These are phyloP conservation scores for Hydnum rufescens DNA, from an alignment of 768 basidiomycete genomes.

Conservation along the genomic window DNA sequence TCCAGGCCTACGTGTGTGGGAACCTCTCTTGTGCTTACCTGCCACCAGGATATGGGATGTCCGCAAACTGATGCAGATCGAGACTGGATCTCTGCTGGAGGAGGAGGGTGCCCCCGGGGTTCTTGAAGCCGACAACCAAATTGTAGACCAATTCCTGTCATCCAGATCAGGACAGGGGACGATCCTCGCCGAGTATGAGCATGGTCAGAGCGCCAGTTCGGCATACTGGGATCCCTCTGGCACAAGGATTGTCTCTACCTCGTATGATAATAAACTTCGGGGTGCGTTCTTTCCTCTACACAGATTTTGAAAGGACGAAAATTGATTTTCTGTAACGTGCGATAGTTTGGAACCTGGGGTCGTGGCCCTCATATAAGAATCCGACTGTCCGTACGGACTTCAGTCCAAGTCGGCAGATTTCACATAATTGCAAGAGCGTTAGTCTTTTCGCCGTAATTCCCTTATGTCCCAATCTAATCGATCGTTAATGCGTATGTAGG, in stretches of 20 bases:
- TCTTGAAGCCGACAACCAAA: conserved; percentile 9
- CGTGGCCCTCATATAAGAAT: conserved; percentile 18
- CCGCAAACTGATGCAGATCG: conserved; percentile 36
- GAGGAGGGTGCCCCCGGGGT: conserved; percentile 2
- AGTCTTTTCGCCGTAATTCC: no score
- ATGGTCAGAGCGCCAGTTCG: conserved; percentile 60
- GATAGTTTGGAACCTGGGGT: conserved; percentile 58
- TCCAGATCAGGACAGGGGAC: conserved; percentile 33
- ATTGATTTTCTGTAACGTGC: background rate
- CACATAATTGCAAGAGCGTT: no score
- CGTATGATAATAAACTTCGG: conserved; percentile 61
- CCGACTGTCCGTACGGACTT: no score
- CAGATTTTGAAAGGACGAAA: background rate
- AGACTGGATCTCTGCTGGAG: conserved; percentile 5
- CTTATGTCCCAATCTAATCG: no score
- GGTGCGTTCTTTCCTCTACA: conserved; percentile 25
- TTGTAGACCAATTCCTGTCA: conserved; percentile 22
- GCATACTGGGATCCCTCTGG: conserved; percentile 78
- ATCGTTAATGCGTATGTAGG: conserved; percentile 25
- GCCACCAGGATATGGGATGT: conserved; percentile 55
- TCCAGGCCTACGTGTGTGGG: background rate
- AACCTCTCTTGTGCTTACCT: background rate
- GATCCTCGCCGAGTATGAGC: conserved; percentile 44
- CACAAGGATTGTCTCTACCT: conserved; percentile 60
- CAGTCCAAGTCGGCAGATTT: no score